Base-by-base conservation (phyloP, 2,329 filamentous ascomycete genomes). In the Lizonia empirigonia region DNA sequence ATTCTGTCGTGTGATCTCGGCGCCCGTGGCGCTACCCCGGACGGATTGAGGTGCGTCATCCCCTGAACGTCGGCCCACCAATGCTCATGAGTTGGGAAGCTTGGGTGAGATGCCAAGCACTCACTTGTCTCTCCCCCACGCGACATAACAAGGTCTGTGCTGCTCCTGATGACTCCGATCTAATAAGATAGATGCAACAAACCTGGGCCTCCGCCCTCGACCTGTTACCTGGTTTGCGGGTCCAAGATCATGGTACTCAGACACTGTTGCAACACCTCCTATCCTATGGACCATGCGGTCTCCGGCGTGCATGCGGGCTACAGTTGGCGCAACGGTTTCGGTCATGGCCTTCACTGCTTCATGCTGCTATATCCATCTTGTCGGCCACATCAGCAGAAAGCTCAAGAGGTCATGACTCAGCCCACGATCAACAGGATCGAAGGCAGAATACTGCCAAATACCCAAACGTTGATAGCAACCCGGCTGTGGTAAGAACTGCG, bases 21-120 rank as follows among this genome's bases (percentile, higher is more conserved):
- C 63, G 66, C 55, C 51, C 40, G 62, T 68, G 68, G 69, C 69
- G 67, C 58, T 53, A 55, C 58, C 57, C 58, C 54, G 60, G 58
- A 53, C 50, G 62, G 63, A 63, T 52, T 41, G 46, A 61, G 69
- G 69, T 61, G 68, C 68, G 64, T 69, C 65, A 67, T 64, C 34
- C 52, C 58, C 61, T 60, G 59, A 50, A 53, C 55, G 56, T 38
- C 49, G 42, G 50, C 39, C 50, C 53, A 36, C 51, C 57, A 54
- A 50, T 64, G 60, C 55, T 44, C 42, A 52, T 55, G 55, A 60
- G 54, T 58, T 47, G 51, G 51, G 55, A 63, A 51, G 51, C 27
- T 44, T 18, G 29, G 53, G 50, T 55, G 20, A 34, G 34, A 35
- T 42, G 62, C 62, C 66, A 64, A 67, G 60, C 26, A 38, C 49